These are phyloP conservation scores for Manihot esculenta DNA, from an alignment of 441 rosid genomes.

Conservation along the genomic window DNA sequence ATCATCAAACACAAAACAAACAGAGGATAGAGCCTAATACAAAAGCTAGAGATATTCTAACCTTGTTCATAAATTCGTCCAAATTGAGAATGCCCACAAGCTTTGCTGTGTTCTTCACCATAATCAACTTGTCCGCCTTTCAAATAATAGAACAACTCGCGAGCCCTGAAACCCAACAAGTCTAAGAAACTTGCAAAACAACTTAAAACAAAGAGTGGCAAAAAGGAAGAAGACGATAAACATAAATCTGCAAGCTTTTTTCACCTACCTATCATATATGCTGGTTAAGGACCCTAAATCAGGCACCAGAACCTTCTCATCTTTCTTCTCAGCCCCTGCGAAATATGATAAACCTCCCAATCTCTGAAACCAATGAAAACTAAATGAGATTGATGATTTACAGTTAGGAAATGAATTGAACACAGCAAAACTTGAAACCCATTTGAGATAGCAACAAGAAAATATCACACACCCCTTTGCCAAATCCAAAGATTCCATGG, in stretches of 20 bases:
- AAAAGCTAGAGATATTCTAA: conserved; percentile 13
- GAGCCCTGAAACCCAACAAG: conserved; percentile 58
- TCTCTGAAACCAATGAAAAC: conserved; percentile 42
- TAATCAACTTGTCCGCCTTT: conserved; percentile 95
- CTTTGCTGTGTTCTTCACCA: conserved; percentile 86
- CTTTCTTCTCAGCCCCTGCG: conserved; percentile 96
- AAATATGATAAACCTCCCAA: conserved; percentile 93
- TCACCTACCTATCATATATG: conserved; percentile 70
- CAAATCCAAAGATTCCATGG: conserved; percentile 97
- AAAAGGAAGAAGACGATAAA: not conserved
- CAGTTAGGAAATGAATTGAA: not conserved
- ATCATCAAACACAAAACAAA: not conserved
- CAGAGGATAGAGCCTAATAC: not conserved
- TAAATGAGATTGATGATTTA: conserved; percentile 11
- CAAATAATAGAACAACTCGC: conserved; percentile 87
- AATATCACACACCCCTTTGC: conserved; percentile 68
- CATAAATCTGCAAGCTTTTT: conserved; percentile 7
- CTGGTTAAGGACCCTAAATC: conserved; percentile 97
- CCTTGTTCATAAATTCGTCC: conserved; percentile 77
- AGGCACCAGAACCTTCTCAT: conserved; percentile 90
- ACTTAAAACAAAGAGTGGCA: conserved; percentile 3
- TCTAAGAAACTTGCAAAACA: not conserved
- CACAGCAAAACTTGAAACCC: not conserved
- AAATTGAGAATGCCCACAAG: conserved; percentile 79
- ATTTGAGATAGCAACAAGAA: not conserved